phyloP scores from a whole-genome alignment of 73 alveolate genomes.

The Paramecium tetraurelia region DNA sequence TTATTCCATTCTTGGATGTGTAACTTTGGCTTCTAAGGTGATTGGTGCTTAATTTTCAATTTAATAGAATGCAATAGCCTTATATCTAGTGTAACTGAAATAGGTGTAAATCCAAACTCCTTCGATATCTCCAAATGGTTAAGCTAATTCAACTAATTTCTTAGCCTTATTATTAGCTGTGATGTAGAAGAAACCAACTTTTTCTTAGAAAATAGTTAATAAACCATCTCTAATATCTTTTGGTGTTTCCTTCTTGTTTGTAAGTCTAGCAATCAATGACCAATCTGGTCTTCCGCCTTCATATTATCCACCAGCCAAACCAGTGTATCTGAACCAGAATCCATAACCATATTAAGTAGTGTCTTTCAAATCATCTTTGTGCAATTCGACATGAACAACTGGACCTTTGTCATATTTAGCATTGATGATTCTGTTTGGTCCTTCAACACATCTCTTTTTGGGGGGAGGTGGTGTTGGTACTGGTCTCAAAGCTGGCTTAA shows the following conservation, averaged over 20 bases:
- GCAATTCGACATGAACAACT: slow-evolving; percentile 25
- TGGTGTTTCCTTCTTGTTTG: not conserved
- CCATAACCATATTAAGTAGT: slow-evolving; percentile 31
- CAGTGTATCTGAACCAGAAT: slow-evolving; percentile 12
- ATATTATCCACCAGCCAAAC: not conserved
- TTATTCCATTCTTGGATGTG: slow-evolving; percentile 40
- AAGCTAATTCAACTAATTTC: not conserved
- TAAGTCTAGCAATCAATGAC: not conserved
- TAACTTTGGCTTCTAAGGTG: not conserved
- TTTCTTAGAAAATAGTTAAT: slow-evolving; percentile 11
- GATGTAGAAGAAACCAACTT: slow-evolving; percentile 8
- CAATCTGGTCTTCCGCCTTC: not conserved
- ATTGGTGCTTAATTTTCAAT: not conserved
- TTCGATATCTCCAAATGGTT: slow-evolving; percentile 25
- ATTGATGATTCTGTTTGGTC: not conserved
- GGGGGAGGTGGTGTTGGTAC: slow-evolving; percentile 13
- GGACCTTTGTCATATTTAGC: slow-evolving; percentile 9
- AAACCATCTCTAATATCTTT: slow-evolving; percentile 6
- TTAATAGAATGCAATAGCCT: not conserved
- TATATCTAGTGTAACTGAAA: slow-evolving; percentile 29
- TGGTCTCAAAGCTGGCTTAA: slow-evolving; percentile 3
- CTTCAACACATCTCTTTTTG: slow-evolving; percentile 17
- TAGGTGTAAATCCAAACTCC: slow-evolving; percentile 44
- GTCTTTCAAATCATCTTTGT: slow-evolving; percentile 27
- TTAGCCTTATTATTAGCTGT: not conserved